Evolutionary conservation across 2,329 filamentous ascomycete species (phyloP).

Genomic region (Colletotrichum lindemuthianum): DNA sequence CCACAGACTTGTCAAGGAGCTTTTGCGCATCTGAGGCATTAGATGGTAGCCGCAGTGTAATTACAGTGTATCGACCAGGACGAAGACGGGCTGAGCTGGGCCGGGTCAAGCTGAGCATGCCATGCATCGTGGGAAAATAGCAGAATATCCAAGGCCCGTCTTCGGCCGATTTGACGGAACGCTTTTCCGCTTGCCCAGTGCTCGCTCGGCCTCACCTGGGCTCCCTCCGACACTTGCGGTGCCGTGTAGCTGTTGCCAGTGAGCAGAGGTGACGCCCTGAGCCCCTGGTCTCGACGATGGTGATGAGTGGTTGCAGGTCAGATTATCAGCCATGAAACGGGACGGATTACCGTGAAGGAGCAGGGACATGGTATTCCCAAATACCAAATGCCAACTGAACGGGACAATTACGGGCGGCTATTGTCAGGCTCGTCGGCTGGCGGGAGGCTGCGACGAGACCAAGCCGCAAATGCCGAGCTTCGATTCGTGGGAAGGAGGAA

Average conservation of each 20-base stretch:
- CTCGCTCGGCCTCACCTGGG: conserved; percentile 16
- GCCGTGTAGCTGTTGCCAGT: background rate
- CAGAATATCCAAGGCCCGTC: conserved; percentile 10
- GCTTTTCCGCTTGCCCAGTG: conserved; percentile 4
- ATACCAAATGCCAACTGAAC: no score
- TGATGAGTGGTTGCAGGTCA: conserved; percentile 1
- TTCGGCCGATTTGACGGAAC: conserved; percentile 16
- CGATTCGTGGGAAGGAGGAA: conserved; percentile 22
- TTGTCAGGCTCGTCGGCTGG: conserved; percentile 19
- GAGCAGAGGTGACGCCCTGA: no score
- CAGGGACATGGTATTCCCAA: background rate
- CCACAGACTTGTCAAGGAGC: conserved; percentile 18
- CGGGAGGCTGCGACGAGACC: background rate
- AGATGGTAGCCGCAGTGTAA: conserved; percentile 4
- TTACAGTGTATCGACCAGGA: conserved; percentile 5
- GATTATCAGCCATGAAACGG: conserved; percentile 32
- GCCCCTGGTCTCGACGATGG: background rate
- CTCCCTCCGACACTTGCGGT: conserved; percentile 3
- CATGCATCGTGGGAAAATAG: conserved; percentile 17
- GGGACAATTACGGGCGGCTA: conserved; percentile 28
- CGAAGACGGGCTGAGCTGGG: conserved; percentile 3
- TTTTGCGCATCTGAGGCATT: background rate
- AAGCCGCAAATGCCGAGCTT: conserved; percentile 14
- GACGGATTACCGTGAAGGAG: conserved; percentile 25
- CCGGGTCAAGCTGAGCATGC: conserved; percentile 10